Base-by-base conservation (phyloP, 169 alveolate genomes). In the Toxoplasma gondii region DNA sequence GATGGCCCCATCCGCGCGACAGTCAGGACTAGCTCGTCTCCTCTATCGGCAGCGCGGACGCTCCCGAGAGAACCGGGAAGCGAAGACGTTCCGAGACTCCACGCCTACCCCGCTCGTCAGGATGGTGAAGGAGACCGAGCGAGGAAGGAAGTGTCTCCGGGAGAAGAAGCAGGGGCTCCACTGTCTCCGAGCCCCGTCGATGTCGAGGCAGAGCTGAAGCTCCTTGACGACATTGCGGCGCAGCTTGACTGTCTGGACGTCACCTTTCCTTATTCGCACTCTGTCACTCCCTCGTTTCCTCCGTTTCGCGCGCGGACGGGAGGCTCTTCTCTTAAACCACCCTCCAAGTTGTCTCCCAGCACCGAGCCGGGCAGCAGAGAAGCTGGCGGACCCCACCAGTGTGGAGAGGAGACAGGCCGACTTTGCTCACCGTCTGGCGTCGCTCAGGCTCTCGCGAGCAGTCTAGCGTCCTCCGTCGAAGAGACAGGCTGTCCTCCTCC, bases 201-300 rank as follows among this genome's bases (percentile, higher is more conserved):
- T 45, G 86, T 78, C 45, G n/a, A 78, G 45, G 86, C 27, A n/a
- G 44, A 78, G 45, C 86, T 78, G 44, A 78, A 78, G 86, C 86
- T 78, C 43, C n/a, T 78, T 10, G 86, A 78, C n/a, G 86, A 78
- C 1, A 78, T 78, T 45, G 86, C 86, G 29, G 86, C 39, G 12
- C 86, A 78, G 44, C 86, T 78, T 17, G 86, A 78, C 45, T 36
- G 45, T 19, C 45, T 78, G 2, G 86, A 78, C 24, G 45, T 27
- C 19, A 78, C 86, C 24, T 78, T 78, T 27, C 45, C 86, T 10
- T 78, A 17, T 5, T 69, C 82, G 5, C 82, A 5, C 38, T 12
- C 34, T 69, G 39, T 31, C 43, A 29, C 82, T 69, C 17, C 38
- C 82, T 9, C 16, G 34, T 69, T 31, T 69, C 82, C 82, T 31